Percentiles rank a stretch among this genome's conserved stretches.
These are phyloP conservation scores for Bruguiera hainesii DNA, from an alignment of 441 rosid genomes.

Conservation along the genomic window DNA sequence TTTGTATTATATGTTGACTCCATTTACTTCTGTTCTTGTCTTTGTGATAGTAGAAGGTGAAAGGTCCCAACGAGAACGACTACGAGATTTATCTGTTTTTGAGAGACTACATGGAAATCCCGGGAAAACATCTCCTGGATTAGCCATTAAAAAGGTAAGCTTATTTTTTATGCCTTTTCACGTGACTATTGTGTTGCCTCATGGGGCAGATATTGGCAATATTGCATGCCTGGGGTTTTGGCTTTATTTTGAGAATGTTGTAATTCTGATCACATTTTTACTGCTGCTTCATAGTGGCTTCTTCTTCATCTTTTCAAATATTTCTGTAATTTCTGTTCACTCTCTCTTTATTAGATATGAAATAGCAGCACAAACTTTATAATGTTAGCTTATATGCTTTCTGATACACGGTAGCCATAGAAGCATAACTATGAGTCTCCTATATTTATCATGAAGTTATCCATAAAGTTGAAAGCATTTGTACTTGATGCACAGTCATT, in stretches of 20 bases:
- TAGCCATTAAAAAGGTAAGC: slow-evolving; percentile 85
- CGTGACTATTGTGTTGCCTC: neutral
- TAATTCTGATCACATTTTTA: neutral
- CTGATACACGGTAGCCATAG: too few species aligned
- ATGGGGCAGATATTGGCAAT: neutral
- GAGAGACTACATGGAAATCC: slow-evolving; percentile 84
- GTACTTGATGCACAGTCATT: slow-evolving; percentile 12
- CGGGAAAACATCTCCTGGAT: slow-evolving; percentile 51
- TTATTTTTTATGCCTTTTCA: neutral
- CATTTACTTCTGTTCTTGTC: neutral
- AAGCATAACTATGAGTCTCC: neutral
- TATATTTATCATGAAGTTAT: neutral
- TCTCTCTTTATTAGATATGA: neutral
- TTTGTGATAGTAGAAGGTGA: slow-evolving; percentile 49
- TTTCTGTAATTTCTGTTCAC: neutral
- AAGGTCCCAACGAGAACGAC: slow-evolving; percentile 65
- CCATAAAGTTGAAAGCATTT: neutral
- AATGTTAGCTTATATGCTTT: neutral
- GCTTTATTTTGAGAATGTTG: neutral
- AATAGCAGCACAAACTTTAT: neutral
- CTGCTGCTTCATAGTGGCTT: neutral
- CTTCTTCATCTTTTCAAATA: neutral
- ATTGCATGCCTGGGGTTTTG: neutral
- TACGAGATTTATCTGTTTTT: slow-evolving; percentile 69
- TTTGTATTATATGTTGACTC: slow-evolving; percentile 7